Evolutionary conservation across 169 alveolate genomes (phyloP), one percentile per base, ranked within the genome.

Genomic region (Plasmodium adleri): DNA sequence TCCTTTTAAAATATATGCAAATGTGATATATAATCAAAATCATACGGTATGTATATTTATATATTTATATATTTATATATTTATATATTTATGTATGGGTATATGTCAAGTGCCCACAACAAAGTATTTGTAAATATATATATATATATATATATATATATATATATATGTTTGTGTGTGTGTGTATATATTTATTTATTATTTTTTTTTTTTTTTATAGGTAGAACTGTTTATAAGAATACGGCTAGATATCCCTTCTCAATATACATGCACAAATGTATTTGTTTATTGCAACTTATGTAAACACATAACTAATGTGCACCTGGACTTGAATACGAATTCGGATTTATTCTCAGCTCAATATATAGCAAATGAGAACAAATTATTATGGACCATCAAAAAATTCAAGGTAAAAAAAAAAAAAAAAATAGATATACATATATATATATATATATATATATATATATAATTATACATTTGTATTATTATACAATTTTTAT

Each of bases 301-400:
- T 66, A 80, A 80, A n/a, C 90, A 80, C 49, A 68, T 80, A 68
- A 67, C 71, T 10, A 66, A 58, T 47, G 90, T 80, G 0, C 90
- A 80, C 13, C 20, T 80, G 60, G 80, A 76, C 22, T 15, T 47
- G 49, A 50, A 39, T 26, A 66, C 67, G 28, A 52, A 50, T 39
- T 54, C 74, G 60, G 73, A 87, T 13, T 91, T 80, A 7, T 88
- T 72, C 24, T 70, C 90, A 8, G 93, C 94, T 12, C 95, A 96
- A 76, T 97, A 95, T 89, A 92, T 95, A 56, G 93, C 95, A 39
- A 88, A 94, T 54, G 97, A 96, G 72, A 88, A 97, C 73, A 78
- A 92, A 22, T 89, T 97, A 22, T 92, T 93, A 20, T 98, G 99
- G 99, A 91, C 93, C 60, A 96, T 98, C 63, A 97, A 97, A 72